Evolutionary conservation across 768 basidiomycete genomes (phyloP), one percentile per base, ranked within the genome.

Genomic region (Tulasnella sp.): DNA sequence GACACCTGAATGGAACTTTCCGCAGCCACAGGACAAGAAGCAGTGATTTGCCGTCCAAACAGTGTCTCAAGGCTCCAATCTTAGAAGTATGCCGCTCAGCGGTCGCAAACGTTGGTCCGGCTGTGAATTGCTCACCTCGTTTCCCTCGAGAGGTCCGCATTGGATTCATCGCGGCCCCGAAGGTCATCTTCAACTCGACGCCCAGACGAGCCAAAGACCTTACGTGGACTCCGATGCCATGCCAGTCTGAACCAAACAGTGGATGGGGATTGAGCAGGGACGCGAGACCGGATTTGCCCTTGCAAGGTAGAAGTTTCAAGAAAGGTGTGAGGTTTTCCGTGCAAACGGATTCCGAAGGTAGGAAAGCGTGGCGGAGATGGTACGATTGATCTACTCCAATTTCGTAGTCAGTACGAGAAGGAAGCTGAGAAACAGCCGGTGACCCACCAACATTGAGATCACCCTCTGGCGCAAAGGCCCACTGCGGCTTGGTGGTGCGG

Each of bases 271-370:
- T 92, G 59, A 98, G 82, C 29, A 98, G 83, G 17, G 81, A 83
- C 0, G 94, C 91, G 26, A 98, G 84, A 14, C 97, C 95, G 0
- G 95, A 93, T 22, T 85, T 82, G 5, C 91, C 88, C 77, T 97
- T 93, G 83, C 96, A 98, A 0, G 97, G 97, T 1, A 98, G 82
- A 11, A 98, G 87, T 78, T 96, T 94, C 72, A 98, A 84, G 81
- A 98, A 97, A 0, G 97, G 96, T 0, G 96, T 98, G 9, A 98
- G 82, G 77, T 98, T 98, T 78, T 98, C 97, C 5, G 96, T 98
- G 78, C 96, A 99, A n/a, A 98, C 91, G 76, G 89, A 84, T 78
- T 95, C 92, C 3, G 89, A 91, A 7, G 91, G 90, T 22, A 90
- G 84, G 8, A 87, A 86, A 1, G 90, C 92, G 76, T 95, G 89